These are phyloP conservation scores for Rhododendron molle DNA, from an alignment of 148 eudicot genomes.

Conservation along the genomic window DNA sequence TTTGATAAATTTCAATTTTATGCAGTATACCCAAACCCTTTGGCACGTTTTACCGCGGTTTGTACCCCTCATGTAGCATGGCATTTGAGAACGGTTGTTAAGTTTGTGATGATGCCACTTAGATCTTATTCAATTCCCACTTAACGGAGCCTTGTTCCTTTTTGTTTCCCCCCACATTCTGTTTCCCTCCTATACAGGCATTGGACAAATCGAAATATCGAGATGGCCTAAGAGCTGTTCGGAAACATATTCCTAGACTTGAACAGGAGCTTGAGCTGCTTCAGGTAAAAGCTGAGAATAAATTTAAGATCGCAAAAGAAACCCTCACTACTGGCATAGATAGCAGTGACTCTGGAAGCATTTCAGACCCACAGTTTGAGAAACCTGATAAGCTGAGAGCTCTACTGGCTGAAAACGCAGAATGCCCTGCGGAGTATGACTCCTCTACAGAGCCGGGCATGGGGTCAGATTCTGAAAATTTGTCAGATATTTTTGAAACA, in stretches of 20 bases:
- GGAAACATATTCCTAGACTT: constrained; percentile 74
- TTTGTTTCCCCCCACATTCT: neutral
- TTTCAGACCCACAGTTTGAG: constrained; percentile 23
- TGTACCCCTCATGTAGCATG: neutral
- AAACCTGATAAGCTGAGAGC: constrained; percentile 49
- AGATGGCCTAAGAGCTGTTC: constrained; percentile 74
- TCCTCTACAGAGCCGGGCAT: constrained; percentile 26
- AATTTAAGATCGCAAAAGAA: constrained; percentile 24
- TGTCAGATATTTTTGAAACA: constrained; percentile 89
- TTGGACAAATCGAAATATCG: constrained; percentile 78
- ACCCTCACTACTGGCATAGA: constrained; percentile 15
- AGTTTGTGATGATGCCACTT: neutral
- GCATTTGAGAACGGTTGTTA: neutral
- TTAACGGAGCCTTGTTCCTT: neutral
- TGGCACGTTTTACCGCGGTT: neutral
- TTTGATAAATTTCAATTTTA: neutral
- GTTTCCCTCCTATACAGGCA: constrained; percentile 43
- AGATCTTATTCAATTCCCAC: neutral
- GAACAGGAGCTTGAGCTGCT: constrained; percentile 80
- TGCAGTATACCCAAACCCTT: neutral
- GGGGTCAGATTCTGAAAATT: constrained; percentile 69
- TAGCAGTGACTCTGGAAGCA: constrained; percentile 13
- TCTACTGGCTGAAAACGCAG: constrained; percentile 41
- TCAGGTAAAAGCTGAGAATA: constrained; percentile 41
- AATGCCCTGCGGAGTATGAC: constrained; percentile 26